Evolutionary conservation across 2,329 filamentous ascomycete species (phyloP).

Genomic region (Ascochyta viciae-villosae): DNA sequence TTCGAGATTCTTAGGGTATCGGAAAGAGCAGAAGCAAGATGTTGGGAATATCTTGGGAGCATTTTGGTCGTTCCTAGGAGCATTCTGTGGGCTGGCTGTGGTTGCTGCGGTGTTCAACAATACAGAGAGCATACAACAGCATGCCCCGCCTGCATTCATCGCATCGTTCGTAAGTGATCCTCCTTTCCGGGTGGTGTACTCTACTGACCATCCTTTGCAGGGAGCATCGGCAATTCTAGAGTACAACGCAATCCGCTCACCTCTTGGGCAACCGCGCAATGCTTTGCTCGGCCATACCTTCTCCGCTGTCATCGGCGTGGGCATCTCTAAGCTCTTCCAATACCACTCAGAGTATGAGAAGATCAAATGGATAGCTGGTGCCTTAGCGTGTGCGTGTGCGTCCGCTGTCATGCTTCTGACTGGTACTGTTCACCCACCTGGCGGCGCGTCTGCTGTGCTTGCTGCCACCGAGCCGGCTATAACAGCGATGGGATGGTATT

Average conservation of each 20-base stretch:
- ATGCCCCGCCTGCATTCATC: conserved; percentile 54
- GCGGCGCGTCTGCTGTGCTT: conserved; percentile 57
- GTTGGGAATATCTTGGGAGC: conserved; percentile 53
- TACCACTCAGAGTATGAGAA: conserved; percentile 47
- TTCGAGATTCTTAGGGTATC: conserved; percentile 68
- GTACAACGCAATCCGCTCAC: conserved; percentile 56
- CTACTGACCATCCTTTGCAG: conserved; percentile 24
- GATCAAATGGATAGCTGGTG: conserved; percentile 55
- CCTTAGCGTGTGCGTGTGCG: conserved; percentile 52
- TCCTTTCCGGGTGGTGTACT: not conserved
- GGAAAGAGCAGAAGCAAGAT: conserved; percentile 47
- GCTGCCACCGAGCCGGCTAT: conserved; percentile 51
- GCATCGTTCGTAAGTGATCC: conserved; percentile 49
- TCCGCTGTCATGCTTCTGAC: conserved; percentile 57
- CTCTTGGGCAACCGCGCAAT: conserved; percentile 57
- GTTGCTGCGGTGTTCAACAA: conserved; percentile 53
- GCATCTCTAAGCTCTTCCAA: conserved; percentile 55
- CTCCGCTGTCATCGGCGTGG: conserved; percentile 54
- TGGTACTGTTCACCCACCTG: conserved; percentile 58
- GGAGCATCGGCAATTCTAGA: conserved; percentile 58
- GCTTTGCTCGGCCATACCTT: conserved; percentile 55
- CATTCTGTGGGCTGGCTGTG: conserved; percentile 53
- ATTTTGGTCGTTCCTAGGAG: conserved; percentile 53
- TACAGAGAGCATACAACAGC: conserved; percentile 44
- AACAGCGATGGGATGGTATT: conserved; percentile 56